phyloP scores from a whole-genome alignment of 2,329 filamentous ascomycete genomes.

The Dryadomyces quercus-mongolicae region DNA sequence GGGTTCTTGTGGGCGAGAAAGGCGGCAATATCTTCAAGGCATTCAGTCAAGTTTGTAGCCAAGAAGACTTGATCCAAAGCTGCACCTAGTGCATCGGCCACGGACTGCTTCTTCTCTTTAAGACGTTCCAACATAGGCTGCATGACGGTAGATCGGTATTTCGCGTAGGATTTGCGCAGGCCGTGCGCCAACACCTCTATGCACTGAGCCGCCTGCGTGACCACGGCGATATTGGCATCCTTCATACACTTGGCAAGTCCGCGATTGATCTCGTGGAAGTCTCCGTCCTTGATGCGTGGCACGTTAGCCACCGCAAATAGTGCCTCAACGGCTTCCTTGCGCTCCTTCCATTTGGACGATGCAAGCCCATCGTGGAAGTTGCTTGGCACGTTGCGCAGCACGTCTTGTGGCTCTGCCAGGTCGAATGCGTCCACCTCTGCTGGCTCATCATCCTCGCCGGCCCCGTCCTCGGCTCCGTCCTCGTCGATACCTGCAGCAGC shows the following conservation, averaged over 20 bases:
- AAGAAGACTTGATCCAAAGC: slow-evolving; percentile 63
- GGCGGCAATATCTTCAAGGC: slow-evolving; percentile 78
- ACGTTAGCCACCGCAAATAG: slow-evolving; percentile 67
- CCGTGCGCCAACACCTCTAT: slow-evolving; percentile 83
- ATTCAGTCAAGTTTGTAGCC: slow-evolving; percentile 65
- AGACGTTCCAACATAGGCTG: slow-evolving; percentile 85
- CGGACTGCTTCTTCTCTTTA: slow-evolving; percentile 90
- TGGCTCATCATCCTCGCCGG: slow-evolving; percentile 46
- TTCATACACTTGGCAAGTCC: slow-evolving; percentile 95
- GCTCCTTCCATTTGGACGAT: slow-evolving; percentile 96
- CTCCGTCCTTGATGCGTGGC: slow-evolving; percentile 81
- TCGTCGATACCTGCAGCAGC: slow-evolving; percentile 47
- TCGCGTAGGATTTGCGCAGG: slow-evolving; percentile 63
- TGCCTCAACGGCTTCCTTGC: slow-evolving; percentile 85
- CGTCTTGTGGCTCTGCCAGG: slow-evolving; percentile 76
- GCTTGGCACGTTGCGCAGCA: slow-evolving; percentile 67
- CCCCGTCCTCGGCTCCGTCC: slow-evolving; percentile 58
- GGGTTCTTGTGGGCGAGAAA: slow-evolving; percentile 92
- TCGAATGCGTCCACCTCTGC: slow-evolving; percentile 72
- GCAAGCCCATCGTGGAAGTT: slow-evolving; percentile 73
- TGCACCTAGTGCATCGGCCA: slow-evolving; percentile 76
- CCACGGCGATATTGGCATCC: slow-evolving; percentile 92
- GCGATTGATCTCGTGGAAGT: slow-evolving; percentile 73
- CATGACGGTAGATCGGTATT: slow-evolving; percentile 71
- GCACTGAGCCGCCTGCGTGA: slow-evolving; percentile 85